Base-by-base conservation (phyloP, 2,329 filamentous ascomycete genomes). In the Penicillium polonicum region DNA sequence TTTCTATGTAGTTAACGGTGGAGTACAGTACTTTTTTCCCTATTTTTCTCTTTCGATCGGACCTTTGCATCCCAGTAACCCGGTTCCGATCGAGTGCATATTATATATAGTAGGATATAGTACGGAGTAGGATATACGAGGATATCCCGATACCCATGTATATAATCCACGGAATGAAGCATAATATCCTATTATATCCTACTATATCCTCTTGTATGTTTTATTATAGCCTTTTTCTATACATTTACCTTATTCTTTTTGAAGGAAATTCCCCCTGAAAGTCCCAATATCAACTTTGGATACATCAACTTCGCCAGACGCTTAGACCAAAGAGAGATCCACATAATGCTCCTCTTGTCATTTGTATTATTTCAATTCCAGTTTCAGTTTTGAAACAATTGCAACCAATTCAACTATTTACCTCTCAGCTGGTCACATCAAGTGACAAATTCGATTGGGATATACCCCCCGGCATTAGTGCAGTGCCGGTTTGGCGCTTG, bases 1-100 rank as follows among this genome's bases (percentile, higher is more conserved):
- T 52, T 52, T 44, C 23, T 4, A 43, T 12, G 41, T 25, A 12
- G 25, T 12, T n/a, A 3, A 31, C 10, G 29, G 4, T 46, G 27
- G 27, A 36, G 9, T 36, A n/a, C 31, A 19, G 48, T 50, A 50
- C 29, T 25, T 33, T 52, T 17, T 44, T 21, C 55, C 42, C 17
- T 33, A 15, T 6, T 42, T 13, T 4, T 45, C 25, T 48, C 25
- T 21, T 43, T 57, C 51, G 43, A 41, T 31, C 51, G 49, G 55
- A 46, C 41, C 19, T 52, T 43, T 55, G 55, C 48, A 61, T 63
- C 59, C 63, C 62, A 65, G 60, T 31, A 42, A 23, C 48, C 53
- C 36, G 61, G 60, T 46, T 56, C 61, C 60, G 58, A 61, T 62
- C 53, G 39, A 42, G 19, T 39, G 39, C 46, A 50, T 50, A 33